Conservation (phyloP, 352 stramenopile genomes). For the Pythium rishiriense region DNA sequence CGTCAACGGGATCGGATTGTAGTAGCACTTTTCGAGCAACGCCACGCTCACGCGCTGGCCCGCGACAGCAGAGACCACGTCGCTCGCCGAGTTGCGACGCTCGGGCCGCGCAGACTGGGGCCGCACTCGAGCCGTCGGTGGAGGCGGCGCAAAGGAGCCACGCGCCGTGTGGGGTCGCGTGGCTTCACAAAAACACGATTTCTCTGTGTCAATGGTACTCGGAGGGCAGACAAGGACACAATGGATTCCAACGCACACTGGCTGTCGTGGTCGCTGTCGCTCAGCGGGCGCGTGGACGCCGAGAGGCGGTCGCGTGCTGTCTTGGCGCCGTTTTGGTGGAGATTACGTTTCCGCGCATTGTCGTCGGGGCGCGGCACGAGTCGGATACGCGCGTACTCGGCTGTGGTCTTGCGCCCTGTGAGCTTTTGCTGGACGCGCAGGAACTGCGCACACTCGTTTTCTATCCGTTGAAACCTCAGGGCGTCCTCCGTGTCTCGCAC, state of each 20-base stretch:
- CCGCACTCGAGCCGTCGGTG: slow-evolving; percentile 9
- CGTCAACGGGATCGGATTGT: slow-evolving; percentile 29
- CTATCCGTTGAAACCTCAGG: slow-evolving; percentile 7
- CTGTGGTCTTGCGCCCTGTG: slow-evolving; percentile 48
- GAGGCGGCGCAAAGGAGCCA: no score
- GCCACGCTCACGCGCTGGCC: slow-evolving; percentile 34
- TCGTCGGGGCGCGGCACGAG: slow-evolving; percentile 42
- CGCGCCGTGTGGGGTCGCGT: slow-evolving; percentile 2
- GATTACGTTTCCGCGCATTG: slow-evolving; percentile 32
- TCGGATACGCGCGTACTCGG: slow-evolving; percentile 48
- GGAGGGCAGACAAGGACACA: no score
- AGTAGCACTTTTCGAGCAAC: slow-evolving; percentile 37
- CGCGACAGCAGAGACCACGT: background rate
- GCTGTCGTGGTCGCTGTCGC: background rate
- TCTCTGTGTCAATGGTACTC: no score
- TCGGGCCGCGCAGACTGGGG: slow-evolving; percentile 55
- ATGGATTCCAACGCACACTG: background rate
- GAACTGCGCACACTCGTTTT: slow-evolving; percentile 34
- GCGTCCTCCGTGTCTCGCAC: background rate
- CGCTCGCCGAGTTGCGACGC: background rate
- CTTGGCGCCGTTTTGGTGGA: slow-evolving; percentile 47
- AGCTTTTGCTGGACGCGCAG: slow-evolving; percentile 43
- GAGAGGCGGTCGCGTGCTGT: background rate
- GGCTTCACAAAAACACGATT: no score
- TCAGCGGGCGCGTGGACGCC: background rate